phyloP scores from a whole-genome alignment of 495 filamentous ascomycete genomes.

The Lasiosphaeriaceae sp. region DNA sequence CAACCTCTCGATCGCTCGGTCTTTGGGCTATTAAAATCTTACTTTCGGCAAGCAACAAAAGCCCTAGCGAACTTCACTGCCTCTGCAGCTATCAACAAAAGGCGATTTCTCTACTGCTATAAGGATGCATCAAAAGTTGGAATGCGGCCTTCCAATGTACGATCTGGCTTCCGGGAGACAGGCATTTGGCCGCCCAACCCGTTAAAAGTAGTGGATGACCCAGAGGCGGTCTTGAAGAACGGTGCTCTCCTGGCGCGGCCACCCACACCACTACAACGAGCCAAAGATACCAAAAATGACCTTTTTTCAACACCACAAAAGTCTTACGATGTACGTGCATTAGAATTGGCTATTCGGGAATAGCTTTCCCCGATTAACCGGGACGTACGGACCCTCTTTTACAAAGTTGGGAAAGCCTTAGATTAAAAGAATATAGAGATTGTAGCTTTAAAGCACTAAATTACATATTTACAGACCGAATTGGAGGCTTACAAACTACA shows the following conservation, averaged over 20 bases:
- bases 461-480: background rate
- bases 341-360: no score
- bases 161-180: constrained; percentile 5
- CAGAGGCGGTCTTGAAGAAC: background rate
- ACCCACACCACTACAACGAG: background rate
- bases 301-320: background rate
- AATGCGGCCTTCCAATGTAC: background rate
- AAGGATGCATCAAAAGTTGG: background rate
- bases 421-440: background rate
- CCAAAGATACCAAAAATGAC: background rate
- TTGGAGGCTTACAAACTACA: background rate
- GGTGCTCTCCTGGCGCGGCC: no score
- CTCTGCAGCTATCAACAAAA: constrained; percentile 1
- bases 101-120: background rate
- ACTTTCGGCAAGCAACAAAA: background rate
- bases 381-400: background rate
- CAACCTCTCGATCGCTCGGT: constrained; percentile 5
- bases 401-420: background rate
- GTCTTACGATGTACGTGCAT: background rate
- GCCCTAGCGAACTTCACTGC: background rate
- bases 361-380: no score
- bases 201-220: background rate
- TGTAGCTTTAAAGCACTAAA: background rate
- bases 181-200: constrained; percentile 5
- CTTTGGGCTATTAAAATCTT: background rate